Conservation (phyloP, 257 asterid species). For the Penstemon eatonii region DNA sequence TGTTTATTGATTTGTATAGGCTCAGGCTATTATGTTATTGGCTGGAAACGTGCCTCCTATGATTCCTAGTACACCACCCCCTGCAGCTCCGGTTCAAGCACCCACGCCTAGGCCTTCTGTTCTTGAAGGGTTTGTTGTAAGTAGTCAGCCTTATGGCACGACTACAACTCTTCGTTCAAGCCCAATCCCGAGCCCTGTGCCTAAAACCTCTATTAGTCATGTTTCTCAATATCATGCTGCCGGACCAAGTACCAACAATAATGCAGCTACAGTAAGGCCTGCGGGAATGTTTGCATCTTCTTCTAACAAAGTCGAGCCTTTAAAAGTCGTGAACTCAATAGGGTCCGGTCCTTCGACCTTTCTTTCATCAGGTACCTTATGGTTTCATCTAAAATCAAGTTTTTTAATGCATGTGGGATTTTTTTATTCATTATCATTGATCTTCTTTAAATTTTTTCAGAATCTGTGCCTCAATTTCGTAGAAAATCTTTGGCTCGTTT, state of each 20-base stretch:
- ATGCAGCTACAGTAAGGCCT: slow-evolving; percentile 32
- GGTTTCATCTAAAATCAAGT: slow-evolving; percentile 2
- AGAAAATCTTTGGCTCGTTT: slow-evolving; percentile 85
- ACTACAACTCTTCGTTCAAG: slow-evolving; percentile 28
- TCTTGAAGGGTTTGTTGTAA: slow-evolving; percentile 45
- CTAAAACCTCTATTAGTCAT: slow-evolving; percentile 32
- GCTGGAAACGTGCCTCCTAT: slow-evolving; percentile 74
- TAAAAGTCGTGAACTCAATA: slow-evolving; percentile 31
- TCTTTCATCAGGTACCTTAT: slow-evolving; percentile 40
- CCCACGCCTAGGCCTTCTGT: slow-evolving; percentile 41
- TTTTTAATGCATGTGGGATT: not conserved
- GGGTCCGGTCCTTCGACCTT: slow-evolving; percentile 38
- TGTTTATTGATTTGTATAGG: slow-evolving; percentile 38
- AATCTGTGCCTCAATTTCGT: slow-evolving; percentile 78
- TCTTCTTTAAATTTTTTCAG: slow-evolving; percentile 28
- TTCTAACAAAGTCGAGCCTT: slow-evolving; percentile 41
- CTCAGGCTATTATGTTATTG: slow-evolving; percentile 85
- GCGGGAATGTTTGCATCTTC: slow-evolving; percentile 31
- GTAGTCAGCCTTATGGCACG: slow-evolving; percentile 34
- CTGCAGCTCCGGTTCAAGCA: slow-evolving; percentile 51
- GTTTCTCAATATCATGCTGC: slow-evolving; percentile 34
- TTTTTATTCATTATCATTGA: not conserved
- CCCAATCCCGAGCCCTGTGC: slow-evolving; percentile 40
- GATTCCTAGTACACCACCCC: slow-evolving; percentile 33
- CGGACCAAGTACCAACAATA: slow-evolving; percentile 31